Evolutionary conservation across 768 basidiomycete genomes (phyloP).

Genomic region (Pisolithus sp.): DNA sequence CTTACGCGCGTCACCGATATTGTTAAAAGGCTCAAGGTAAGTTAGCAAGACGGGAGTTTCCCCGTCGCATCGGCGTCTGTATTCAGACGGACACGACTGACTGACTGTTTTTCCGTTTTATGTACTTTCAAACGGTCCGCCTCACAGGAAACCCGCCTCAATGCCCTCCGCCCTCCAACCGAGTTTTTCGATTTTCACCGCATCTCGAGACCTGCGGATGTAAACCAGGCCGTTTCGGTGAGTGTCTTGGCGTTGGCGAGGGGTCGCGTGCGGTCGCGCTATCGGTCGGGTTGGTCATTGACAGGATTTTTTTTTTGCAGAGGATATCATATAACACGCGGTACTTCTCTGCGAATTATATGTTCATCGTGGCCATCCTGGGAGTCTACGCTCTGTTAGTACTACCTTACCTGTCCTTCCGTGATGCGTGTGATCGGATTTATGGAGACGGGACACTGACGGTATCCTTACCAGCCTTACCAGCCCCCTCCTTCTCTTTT

Average conservation of each 20-base stretch:
- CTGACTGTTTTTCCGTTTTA: background rate
- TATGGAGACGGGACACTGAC: background rate
- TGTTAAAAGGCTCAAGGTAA: constrained; percentile 63
- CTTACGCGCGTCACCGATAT: constrained; percentile 61
- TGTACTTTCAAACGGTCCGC: background rate
- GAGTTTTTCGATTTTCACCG: constrained; percentile 86
- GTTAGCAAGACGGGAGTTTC: constrained; percentile 18
- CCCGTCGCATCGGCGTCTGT: no score
- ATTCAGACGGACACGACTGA: no score
- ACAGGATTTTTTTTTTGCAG: constrained; percentile 30
- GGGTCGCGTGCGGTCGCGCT: background rate
- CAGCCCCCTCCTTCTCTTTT: constrained; percentile 75
- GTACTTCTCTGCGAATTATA: constrained; percentile 90
- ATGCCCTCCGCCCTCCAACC: constrained; percentile 59
- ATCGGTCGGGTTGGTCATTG: background rate
- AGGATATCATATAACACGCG: constrained; percentile 93
- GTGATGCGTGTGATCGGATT: background rate
- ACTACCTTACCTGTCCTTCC: background rate
- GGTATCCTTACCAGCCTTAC: constrained; percentile 50
- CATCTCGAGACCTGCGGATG: constrained; percentile 75
- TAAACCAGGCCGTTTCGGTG: constrained; percentile 73
- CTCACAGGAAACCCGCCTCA: constrained; percentile 69
- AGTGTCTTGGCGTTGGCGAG: constrained; percentile 17
- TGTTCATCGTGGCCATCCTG: constrained; percentile 65
- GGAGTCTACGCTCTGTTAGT: constrained; percentile 84